Evolutionary conservation across 768 basidiomycete genomes (phyloP).

Genomic region (Rhizopogon sp.): DNA sequence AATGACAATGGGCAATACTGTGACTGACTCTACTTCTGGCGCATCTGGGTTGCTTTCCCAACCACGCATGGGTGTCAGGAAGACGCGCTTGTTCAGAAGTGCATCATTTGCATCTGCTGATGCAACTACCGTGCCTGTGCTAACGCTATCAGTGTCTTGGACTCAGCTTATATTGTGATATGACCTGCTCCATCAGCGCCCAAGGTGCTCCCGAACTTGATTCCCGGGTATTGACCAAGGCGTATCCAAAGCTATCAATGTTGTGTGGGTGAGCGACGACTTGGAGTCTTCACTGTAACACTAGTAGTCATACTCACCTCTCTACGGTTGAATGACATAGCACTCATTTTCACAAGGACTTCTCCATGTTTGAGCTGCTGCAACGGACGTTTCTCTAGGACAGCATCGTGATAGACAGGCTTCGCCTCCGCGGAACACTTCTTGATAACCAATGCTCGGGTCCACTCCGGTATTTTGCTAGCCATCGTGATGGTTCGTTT

Average conservation of each 20-base stretch:
- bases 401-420: slow-evolving; percentile 53
- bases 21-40: slow-evolving; percentile 57
- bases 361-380: slow-evolving; percentile 49
- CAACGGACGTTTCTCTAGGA: slow-evolving; percentile 45
- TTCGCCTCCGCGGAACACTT: slow-evolving; percentile 33
- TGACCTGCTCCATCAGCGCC: slow-evolving; percentile 75
- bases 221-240: slow-evolving; percentile 60
- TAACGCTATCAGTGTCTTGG: neutral
- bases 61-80: slow-evolving; percentile 68
- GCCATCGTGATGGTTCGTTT: neutral
- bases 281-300: too few relatives aligned
- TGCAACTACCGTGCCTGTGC: slow-evolving; percentile 57
- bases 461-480: slow-evolving; percentile 32
- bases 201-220: slow-evolving; percentile 54
- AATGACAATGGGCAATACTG: neutral
- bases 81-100: slow-evolving; percentile 60
- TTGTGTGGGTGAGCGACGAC: neutral
- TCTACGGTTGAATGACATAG: slow-evolving; percentile 73
- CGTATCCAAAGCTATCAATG: slow-evolving; percentile 64
- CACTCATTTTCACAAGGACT: slow-evolving; percentile 61
- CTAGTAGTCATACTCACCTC: slow-evolving; percentile 39
- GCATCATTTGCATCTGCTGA: slow-evolving; percentile 49
- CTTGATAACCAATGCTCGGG: slow-evolving; percentile 45
- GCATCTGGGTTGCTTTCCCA: slow-evolving; percentile 63
- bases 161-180: neutral